These are phyloP conservation scores for Tricholomella constricta DNA, from an alignment of 768 basidiomycete species.

Conservation along the genomic window DNA sequence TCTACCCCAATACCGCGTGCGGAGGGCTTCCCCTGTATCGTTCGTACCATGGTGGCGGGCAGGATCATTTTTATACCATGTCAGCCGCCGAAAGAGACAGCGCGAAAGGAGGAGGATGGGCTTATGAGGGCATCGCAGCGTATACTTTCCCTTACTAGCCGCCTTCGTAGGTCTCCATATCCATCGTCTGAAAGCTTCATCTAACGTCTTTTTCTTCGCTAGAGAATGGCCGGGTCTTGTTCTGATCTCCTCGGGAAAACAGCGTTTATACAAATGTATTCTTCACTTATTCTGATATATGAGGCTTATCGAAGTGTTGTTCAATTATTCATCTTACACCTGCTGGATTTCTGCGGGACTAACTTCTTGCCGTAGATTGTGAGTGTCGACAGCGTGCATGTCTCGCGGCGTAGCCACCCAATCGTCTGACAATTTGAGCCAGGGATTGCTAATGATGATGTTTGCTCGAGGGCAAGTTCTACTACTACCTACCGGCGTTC, in stretches of 20 bases:
- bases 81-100: neutral
- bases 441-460: too few relatives aligned
- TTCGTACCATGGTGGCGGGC: constrained; percentile 9
- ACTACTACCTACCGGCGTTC: too few relatives aligned
- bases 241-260: neutral
- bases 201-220: neutral
- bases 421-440: too few relatives aligned
- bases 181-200: neutral
- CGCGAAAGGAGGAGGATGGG: neutral
- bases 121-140: constrained; percentile 4
- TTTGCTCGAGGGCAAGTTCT: too few relatives aligned
- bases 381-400: too few relatives aligned
- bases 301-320: too few relatives aligned
- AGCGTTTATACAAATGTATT: too few relatives aligned
- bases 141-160: neutral
- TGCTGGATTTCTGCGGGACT: too few relatives aligned
- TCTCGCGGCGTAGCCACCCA: too few relatives aligned
- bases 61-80: constrained; percentile 26
- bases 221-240: neutral
- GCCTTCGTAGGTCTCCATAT: neutral
- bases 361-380: too few relatives aligned
- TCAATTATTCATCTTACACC: too few relatives aligned
- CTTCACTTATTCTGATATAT: too few relatives aligned
- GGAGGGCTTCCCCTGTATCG: constrained; percentile 20
- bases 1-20: constrained; percentile 12